Conservation (phyloP, 768 basidiomycete genomes). For the Boletus subcaerulescens region DNA sequence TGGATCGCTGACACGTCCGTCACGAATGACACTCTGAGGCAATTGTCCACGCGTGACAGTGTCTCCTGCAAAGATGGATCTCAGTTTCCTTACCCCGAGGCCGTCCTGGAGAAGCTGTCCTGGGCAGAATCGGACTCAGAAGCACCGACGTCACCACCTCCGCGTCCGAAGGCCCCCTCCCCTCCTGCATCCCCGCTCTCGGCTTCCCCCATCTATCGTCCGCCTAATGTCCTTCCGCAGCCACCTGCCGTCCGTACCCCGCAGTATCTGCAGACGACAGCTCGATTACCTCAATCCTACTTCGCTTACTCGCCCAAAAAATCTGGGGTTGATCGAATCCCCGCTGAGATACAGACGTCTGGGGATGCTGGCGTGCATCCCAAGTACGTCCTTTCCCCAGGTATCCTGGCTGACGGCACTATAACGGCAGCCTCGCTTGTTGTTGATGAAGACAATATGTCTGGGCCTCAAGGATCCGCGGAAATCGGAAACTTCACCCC, state of each 20-base stretch:
- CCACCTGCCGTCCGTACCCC: constrained; percentile 20
- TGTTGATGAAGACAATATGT: constrained; percentile 7
- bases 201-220: constrained; percentile 9
- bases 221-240: constrained; percentile 17
- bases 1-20: constrained; percentile 20
- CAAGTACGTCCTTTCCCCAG: constrained; percentile 16
- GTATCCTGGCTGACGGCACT: constrained; percentile 8
- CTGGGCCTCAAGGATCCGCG: constrained; percentile 20
- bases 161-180: constrained; percentile 18
- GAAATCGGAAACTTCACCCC: constrained; percentile 25
- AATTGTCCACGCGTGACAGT: constrained; percentile 17
- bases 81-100: constrained; percentile 18
- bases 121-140: constrained; percentile 17
- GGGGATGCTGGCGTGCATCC: constrained; percentile 18
- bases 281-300: constrained; percentile 29
- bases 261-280: constrained; percentile 20
- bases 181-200: constrained; percentile 16
- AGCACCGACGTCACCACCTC: constrained; percentile 18
- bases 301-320: constrained; percentile 19
- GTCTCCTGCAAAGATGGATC: constrained; percentile 17
- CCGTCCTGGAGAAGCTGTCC: constrained; percentile 21
- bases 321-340: constrained; percentile 31
- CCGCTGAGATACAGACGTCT: constrained; percentile 6
- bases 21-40: constrained; percentile 11
- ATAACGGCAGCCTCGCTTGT: constrained; percentile 17